Evolutionary conservation across 2,329 filamentous ascomycete species (phyloP).

Genomic region (Cladosporium sp.): DNA sequence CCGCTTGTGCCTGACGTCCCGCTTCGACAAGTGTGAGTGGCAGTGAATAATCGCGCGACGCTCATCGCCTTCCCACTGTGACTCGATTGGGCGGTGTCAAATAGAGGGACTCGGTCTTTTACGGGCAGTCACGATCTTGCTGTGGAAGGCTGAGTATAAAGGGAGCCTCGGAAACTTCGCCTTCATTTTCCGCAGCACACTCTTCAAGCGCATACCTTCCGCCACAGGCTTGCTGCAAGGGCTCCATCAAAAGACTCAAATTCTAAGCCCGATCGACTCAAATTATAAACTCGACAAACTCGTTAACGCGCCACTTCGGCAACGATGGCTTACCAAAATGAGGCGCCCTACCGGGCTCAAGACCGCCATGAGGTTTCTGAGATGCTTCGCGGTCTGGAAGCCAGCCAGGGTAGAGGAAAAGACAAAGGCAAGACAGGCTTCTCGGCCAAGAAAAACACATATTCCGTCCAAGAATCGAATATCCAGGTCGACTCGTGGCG

Average conservation of each 20-base stretch:
- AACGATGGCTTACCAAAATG: slow-evolving; percentile 47
- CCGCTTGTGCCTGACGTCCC: background rate
- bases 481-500: slow-evolving; percentile 84
- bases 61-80: background rate
- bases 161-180: no score
- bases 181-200: no score
- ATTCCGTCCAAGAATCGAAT: slow-evolving; percentile 58
- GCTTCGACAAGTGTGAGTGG: background rate
- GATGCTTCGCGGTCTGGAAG: slow-evolving; percentile 60
- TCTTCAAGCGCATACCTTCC: no score
- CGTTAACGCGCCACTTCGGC: background rate
- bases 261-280: background rate
- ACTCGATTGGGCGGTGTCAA: slow-evolving; percentile 7
- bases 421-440: slow-evolving; percentile 52
- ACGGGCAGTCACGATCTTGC: no score
- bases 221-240: background rate
- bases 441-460: slow-evolving; percentile 75
- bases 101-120: no score
- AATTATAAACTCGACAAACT: background rate
- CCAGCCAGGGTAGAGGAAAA: slow-evolving; percentile 43
- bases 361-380: slow-evolving; percentile 60
- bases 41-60: background rate
- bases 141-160: no score
- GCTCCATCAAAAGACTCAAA: slow-evolving; percentile 1
- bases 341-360: slow-evolving; percentile 61